Base-by-base conservation (phyloP, 176 grass and related monocot species). In the Lolium multiflorum region DNA sequence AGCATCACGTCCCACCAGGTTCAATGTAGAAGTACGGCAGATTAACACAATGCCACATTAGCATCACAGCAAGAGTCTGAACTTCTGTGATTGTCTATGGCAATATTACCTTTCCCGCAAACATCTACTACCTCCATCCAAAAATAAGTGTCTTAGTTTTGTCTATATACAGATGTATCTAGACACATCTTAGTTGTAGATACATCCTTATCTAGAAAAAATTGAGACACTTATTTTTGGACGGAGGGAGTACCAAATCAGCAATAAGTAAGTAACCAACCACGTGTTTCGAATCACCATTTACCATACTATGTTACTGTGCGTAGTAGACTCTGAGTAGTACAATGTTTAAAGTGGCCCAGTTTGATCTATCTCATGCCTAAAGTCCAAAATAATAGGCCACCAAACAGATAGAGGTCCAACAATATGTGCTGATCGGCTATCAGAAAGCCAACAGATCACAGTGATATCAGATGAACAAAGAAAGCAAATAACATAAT, bases 21-120 rank as follows among this genome's bases (percentile, higher is more conserved):
- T 60, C 8, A 65, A 81, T 50, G 47, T 51, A 48, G 6, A 81
- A 81, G 61, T 73, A 60, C 63, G 24, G 62, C 56, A 84, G 57
- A 18, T 83, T 73, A 83, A 18, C 46, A 47, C 46, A 7, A 47
- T 47, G 46, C 11, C 46, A 47, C 7, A 47, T 47, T 47, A 47
- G 46, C 46, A 47, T 47, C 9, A 47, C 46, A 47, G 46, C 46
- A 43, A 14, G 18, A 49, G 6, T 38, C 46, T 20, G 10, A 20
- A 17, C 4, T 55, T 48, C 37, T 79, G 24, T 22, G 43, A 71
- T 80, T 80, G 22, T 26, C 25, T 76, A 56, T 20, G 48, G 60
- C 8, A 38, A 57, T 76, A 76, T 37, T 38, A 49, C 12, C 22
- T 60, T 44, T 57, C 7, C 55, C 58, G 6, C 12, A 63, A 47